Conservation (phyloP, 139 green algal genomes). For the Micractinium conductrix region DNA sequence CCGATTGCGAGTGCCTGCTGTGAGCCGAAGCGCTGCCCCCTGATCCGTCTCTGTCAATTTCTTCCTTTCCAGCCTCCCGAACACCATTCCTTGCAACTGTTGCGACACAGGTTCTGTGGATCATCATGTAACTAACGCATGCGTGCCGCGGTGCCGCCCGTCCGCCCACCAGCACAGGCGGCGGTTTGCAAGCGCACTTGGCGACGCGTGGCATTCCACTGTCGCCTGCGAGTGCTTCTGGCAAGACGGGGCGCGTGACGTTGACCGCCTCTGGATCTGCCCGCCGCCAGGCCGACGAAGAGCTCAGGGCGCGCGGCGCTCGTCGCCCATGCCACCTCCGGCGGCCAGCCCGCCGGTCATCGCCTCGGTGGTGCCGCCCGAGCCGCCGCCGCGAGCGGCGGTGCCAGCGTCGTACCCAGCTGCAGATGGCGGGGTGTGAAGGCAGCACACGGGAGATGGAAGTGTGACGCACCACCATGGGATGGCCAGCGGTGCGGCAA, state of each 20-base stretch:
- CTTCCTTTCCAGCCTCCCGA: no score
- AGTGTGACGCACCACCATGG: no score
- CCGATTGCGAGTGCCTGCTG: no score
- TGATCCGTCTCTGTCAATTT: no score
- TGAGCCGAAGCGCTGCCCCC: no score
- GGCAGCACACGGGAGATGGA: not conserved
- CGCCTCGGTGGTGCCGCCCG: constrained; percentile 18
- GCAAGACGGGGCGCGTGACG: not conserved
- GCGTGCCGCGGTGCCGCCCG: no score
- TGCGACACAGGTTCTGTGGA: no score
- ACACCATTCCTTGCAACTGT: no score
- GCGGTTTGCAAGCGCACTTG: not conserved
- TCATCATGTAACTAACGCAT: no score
- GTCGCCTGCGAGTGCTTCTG: not conserved
- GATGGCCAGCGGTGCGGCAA: no score
- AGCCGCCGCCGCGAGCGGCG: constrained; percentile 11
- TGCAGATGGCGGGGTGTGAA: not conserved
- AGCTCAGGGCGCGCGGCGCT: no score
- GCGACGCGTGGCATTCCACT: not conserved
- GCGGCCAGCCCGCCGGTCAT: constrained; percentile 21
- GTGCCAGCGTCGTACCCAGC: constrained; percentile 21
- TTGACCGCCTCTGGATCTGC: not conserved
- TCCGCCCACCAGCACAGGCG: not conserved
- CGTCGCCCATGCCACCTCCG: not conserved
- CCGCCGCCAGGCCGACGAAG: no score